phyloP scores from a whole-genome alignment of 495 filamentous ascomycete species.

The Penicillium salamii region DNA sequence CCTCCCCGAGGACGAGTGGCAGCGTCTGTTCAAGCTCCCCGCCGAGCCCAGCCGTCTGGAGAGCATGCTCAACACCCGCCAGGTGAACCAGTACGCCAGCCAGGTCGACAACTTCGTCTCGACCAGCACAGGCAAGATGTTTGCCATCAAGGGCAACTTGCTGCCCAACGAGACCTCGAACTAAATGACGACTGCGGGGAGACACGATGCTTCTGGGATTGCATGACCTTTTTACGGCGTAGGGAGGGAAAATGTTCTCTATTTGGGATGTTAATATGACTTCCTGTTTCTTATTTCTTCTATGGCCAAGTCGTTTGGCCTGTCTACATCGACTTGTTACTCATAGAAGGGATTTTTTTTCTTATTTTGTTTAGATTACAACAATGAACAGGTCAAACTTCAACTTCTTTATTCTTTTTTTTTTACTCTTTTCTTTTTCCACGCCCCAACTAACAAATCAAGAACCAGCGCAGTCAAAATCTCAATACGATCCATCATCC shows the following conservation, averaged over 20 bases:
- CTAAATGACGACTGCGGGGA: slow-evolving; percentile 28
- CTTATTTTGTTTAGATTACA: slow-evolving; percentile 10
- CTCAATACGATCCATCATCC: no score
- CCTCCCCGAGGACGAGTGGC: slow-evolving; percentile 97
- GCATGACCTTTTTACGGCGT: slow-evolving; percentile 53
- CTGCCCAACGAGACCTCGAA: slow-evolving; percentile 48
- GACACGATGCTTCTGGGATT: slow-evolving; percentile 38
- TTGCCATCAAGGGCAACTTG: slow-evolving; percentile 79
- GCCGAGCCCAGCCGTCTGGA: slow-evolving; percentile 90
- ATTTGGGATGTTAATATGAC: slow-evolving; percentile 48
- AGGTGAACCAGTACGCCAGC: slow-evolving; percentile 97
- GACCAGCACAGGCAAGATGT: slow-evolving; percentile 92
- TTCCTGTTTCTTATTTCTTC: slow-evolving; percentile 36
- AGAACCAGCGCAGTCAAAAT: no score
- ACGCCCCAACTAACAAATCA: no score
- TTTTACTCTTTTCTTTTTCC: no score
- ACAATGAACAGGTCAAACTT: slow-evolving; percentile 1
- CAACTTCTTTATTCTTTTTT: background rate
- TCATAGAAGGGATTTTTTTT: slow-evolving; percentile 4
- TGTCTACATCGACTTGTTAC: slow-evolving; percentile 6
- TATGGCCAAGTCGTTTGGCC: slow-evolving; percentile 22
- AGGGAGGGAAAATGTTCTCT: slow-evolving; percentile 50
- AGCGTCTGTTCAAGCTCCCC: slow-evolving; percentile 94
- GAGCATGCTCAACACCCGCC: slow-evolving; percentile 85
- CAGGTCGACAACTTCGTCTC: slow-evolving; percentile 97